These are phyloP conservation scores for Populus hybrid DNA, from an alignment of 441 rosid species.

Conservation along the genomic window DNA sequence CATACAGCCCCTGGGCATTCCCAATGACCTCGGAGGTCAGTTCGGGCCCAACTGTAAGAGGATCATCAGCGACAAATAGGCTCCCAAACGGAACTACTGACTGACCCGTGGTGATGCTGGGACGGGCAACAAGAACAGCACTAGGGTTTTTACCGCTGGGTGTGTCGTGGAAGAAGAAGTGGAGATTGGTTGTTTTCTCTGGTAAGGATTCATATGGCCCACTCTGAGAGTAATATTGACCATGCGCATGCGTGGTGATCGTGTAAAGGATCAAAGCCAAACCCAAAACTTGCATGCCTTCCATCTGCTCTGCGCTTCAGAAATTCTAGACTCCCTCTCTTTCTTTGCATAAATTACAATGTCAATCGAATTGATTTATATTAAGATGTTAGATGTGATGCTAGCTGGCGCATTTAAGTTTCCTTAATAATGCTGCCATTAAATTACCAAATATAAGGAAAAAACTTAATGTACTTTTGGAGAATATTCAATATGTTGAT, in stretches of 20 bases:
- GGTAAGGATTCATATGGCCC: not conserved
- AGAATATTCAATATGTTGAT: not conserved
- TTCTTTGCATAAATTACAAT: not conserved
- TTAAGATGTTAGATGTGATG: not conserved
- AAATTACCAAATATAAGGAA: not conserved
- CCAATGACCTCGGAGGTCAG: constrained; percentile 35
- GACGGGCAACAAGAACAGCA: constrained; percentile 35
- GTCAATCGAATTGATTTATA: not conserved
- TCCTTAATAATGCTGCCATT: not conserved
- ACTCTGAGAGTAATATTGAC: constrained; percentile 17
- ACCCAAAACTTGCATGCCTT: not conserved
- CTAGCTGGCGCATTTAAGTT: not conserved
- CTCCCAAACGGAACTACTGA: constrained; percentile 33
- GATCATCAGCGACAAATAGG: constrained; percentile 35
- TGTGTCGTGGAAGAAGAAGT: constrained; percentile 47
- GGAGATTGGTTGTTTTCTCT: constrained; percentile 33
- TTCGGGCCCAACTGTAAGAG: constrained; percentile 39
- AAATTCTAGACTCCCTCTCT: not conserved
- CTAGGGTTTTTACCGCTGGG: constrained; percentile 31
- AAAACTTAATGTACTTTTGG: not conserved
- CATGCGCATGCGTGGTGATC: not conserved
- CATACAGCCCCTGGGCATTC: constrained; percentile 42
- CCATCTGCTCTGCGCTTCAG: constrained; percentile 5
- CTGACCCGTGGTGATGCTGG: constrained; percentile 6
- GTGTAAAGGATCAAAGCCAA: constrained; percentile 13